phyloP scores from a whole-genome alignment of 768 basidiomycete species.

The Agaricus blazei region DNA sequence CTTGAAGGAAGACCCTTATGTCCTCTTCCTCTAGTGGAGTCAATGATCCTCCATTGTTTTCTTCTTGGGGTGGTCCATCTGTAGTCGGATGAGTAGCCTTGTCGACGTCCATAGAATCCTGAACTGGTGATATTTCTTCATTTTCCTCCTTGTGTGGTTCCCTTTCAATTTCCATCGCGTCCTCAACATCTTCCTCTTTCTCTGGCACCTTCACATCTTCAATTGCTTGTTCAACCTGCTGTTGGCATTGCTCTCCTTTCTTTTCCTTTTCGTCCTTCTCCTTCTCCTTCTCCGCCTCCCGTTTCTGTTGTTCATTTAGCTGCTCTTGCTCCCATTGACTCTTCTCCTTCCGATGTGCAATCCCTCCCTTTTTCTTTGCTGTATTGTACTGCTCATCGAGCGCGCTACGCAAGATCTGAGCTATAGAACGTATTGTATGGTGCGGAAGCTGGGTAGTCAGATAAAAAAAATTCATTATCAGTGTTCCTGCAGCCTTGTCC shows the following conservation, averaged over 20 bases:
- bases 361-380: slow-evolving; percentile 44
- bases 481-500: too few relatives aligned
- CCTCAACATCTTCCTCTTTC: not conserved
- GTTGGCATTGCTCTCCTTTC: slow-evolving; percentile 12
- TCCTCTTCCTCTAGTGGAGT: slow-evolving; percentile 29
- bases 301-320: not conserved
- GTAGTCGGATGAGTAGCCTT: not conserved
- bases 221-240: not conserved
- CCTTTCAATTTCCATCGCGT: not conserved
- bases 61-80: not conserved
- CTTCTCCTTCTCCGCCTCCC: not conserved
- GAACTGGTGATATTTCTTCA: slow-evolving; percentile 8
- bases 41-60: not conserved
- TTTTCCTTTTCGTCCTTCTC: not conserved
- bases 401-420: slow-evolving; percentile 25
- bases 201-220: not conserved
- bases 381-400: slow-evolving; percentile 37
- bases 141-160: slow-evolving; percentile 1
- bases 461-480: not conserved
- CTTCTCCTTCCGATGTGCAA: slow-evolving; percentile 41
- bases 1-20: slow-evolving; percentile 46
- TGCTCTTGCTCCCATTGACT: slow-evolving; percentile 15
- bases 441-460: slow-evolving; percentile 47
- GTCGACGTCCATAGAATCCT: not conserved
- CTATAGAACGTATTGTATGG: slow-evolving; percentile 51